Evolutionary conservation across 495 filamentous ascomycete genomes (phyloP), one percentile per base, ranked within the genome.

Genomic region (Astrothelium subdiscretum): DNA sequence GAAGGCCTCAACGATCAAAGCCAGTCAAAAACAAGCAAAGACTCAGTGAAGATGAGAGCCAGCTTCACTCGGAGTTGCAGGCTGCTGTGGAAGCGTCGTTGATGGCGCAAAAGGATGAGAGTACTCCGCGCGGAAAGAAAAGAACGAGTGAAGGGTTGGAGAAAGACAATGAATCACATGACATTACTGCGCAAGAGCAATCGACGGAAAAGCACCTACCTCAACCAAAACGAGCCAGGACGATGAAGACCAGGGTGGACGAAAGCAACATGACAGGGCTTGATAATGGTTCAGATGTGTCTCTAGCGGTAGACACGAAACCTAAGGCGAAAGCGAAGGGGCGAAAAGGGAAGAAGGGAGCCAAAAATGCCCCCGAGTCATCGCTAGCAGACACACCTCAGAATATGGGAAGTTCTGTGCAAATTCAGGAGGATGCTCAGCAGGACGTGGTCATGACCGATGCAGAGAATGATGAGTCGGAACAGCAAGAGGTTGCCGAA

Each of bases 131-230:
- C 52, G 82, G 83, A 18, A 85, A 80, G 66, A 92, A 92, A 67
- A 77, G 88, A 60, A 72, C 75, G 26, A 91, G 85, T 68, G 85
- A 86, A 26, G 78, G 83, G 12, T 70, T 83, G 48, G 77, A 79
- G 20, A 78, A 80, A 15, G 24, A 10, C 11, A 29, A 54, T 8
- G 5, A 54, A 29, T 11, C 24, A 29, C 24, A 54, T 0, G 6
- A 48, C 20, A 54, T 11, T 6, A 20, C 11, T 29, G 24, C n/a
- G 63, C 72, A 68, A 60, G 67, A 72, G 18, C 63, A 79, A n/a
- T 77, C n/a, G 18, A 15, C 81, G 26, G 72, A 57, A 11, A 63
- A 69, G 15, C 38, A 24, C 10, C 24, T 24, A 8, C 22, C 24
- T 29, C 48, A 54, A 24, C 48, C 48, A 54, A 29, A 54, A 24